phyloP scores from a whole-genome alignment of 1,139 yeast species.

The Entelexis sorbosivorans region DNA sequence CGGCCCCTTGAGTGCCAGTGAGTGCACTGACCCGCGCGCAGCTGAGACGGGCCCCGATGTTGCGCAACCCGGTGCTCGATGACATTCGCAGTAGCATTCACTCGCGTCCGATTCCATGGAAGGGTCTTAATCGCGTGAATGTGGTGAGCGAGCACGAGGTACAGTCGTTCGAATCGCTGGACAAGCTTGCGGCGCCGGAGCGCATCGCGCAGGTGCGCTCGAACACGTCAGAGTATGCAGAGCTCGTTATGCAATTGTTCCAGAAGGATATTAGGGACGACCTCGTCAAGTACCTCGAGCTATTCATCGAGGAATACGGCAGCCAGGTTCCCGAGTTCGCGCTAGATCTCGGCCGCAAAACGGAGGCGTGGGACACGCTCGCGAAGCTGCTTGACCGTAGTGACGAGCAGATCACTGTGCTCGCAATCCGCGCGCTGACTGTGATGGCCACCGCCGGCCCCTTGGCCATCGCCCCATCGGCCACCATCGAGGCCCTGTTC shows the following conservation, averaged over 20 bases:
- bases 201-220: constrained; percentile 27
- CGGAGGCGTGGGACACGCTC: constrained; percentile 41
- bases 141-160: constrained; percentile 59
- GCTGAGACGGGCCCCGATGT: constrained; percentile 9
- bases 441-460: constrained; percentile 11
- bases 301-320: constrained; percentile 54
- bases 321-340: constrained; percentile 40
- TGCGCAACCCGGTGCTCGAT: constrained; percentile 48
- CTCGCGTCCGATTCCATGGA: constrained; percentile 86
- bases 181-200: constrained; percentile 35
- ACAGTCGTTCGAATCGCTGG: constrained; percentile 52
- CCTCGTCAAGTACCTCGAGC: constrained; percentile 61
- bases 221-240: constrained; percentile 46
- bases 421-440: constrained; percentile 24
- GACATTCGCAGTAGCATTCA: constrained; percentile 67
- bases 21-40: neutral
- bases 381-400: constrained; percentile 38
- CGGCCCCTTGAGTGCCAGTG: neutral
- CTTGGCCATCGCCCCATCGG: constrained; percentile 4
- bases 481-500: constrained; percentile 26
- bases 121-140: constrained; percentile 70
- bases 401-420: constrained; percentile 33
- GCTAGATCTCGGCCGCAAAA: constrained; percentile 38
- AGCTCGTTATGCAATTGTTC: constrained; percentile 46
- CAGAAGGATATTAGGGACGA: constrained; percentile 50